Conservation (phyloP, 2,329 filamentous ascomycete species). For the Fusarium solani-melongenae region DNA sequence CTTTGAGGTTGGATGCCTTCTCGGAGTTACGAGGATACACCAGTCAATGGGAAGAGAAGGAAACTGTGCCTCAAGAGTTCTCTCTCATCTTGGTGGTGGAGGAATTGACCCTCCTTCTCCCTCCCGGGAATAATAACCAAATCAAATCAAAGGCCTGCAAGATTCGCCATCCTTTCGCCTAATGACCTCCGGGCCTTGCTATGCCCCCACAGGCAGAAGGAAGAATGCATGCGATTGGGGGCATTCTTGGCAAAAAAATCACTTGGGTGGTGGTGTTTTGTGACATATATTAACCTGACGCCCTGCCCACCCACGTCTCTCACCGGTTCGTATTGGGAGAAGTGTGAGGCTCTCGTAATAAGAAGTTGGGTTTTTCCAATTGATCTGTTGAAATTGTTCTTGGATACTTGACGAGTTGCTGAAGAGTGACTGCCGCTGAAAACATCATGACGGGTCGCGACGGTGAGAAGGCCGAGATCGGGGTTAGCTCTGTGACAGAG, state of each 20-base stretch:
- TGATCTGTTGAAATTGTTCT: neutral
- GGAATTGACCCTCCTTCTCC: neutral
- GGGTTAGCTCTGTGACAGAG: constrained; percentile 4
- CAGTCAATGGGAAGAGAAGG: neutral
- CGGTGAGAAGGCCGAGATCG: constrained; percentile 21
- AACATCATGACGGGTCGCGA: constrained; percentile 17
- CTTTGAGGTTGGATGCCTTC: neutral
- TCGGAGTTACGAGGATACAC: neutral
- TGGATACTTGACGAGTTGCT: neutral
- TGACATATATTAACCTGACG: constrained; percentile 29
- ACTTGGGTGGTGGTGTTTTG: neutral
- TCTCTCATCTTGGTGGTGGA: neutral
- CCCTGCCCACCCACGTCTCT: neutral
- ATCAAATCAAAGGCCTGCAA: constrained; percentile 1
- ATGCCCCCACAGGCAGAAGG: constrained; percentile 25
- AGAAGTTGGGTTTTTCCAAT: neutral
- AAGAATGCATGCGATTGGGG: constrained; percentile 17
- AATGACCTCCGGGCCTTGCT: neutral
- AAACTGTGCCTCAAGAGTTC: neutral
- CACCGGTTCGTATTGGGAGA: neutral
- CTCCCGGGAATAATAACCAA: neutral
- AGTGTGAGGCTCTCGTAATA: neutral
- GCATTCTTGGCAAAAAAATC: constrained; percentile 17
- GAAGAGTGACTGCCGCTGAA: neutral
- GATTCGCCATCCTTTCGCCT: constrained; percentile 20